These are phyloP conservation scores for Phanerochaete carnosa DNA, from an alignment of 768 basidiomycete species.

Conservation along the genomic window DNA sequence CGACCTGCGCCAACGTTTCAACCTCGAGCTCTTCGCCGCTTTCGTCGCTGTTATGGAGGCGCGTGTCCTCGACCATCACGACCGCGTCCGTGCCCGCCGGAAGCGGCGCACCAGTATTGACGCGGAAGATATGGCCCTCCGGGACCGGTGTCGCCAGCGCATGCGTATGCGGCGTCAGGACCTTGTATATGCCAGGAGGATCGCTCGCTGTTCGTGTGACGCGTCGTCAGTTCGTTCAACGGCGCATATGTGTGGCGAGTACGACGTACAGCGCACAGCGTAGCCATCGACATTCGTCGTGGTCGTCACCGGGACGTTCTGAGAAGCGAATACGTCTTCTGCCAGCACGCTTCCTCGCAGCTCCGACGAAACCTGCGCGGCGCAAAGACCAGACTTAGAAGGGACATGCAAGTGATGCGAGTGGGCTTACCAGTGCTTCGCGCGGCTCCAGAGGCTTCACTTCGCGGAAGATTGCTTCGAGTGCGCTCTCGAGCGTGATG, in stretches of 20 bases:
- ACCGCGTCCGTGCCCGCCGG: slow-evolving; percentile 74
- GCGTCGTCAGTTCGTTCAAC: background rate
- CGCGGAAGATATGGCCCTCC: slow-evolving; percentile 53
- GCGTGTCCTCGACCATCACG: slow-evolving; percentile 93
- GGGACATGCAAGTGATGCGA: background rate
- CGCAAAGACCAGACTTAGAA: background rate
- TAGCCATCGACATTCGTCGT: slow-evolving; percentile 92
- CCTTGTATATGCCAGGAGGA: slow-evolving; percentile 61
- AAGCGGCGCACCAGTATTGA: slow-evolving; percentile 85
- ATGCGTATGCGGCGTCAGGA: slow-evolving; percentile 53
- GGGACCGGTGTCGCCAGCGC: slow-evolving; percentile 39
- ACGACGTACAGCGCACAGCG: slow-evolving; percentile 61
- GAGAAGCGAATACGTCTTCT: slow-evolving; percentile 65
- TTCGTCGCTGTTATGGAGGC: slow-evolving; percentile 50
- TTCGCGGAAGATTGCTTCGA: slow-evolving; percentile 50
- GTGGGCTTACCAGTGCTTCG: slow-evolving; percentile 40
- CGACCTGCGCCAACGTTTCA: slow-evolving; percentile 59
- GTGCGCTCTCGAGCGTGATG: slow-evolving; percentile 62
- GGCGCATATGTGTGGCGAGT: background rate
- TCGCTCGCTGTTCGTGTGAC: slow-evolving; percentile 48
- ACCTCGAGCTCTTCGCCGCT: slow-evolving; percentile 61
- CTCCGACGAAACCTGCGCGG: slow-evolving; percentile 48
- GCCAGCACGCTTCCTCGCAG: slow-evolving; percentile 74
- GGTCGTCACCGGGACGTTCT: slow-evolving; percentile 56
- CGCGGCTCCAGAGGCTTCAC: slow-evolving; percentile 38